Conservation (phyloP, 805 yeast genomes). For the Blastobotrys parvus region DNA sequence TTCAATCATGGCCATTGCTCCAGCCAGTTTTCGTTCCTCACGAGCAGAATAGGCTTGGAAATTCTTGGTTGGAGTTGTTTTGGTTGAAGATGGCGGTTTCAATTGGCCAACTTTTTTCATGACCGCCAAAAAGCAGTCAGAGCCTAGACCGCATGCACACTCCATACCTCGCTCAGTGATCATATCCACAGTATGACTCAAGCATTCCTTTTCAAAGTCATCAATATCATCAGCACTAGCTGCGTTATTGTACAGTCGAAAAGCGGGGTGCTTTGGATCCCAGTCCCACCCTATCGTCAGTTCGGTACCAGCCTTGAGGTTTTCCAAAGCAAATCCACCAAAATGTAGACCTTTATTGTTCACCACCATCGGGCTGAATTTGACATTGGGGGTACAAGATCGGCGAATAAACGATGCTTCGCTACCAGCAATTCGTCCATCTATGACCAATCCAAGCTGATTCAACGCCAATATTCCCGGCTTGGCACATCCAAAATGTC, state of each 20-base stretch:
- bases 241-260: conserved; percentile 29
- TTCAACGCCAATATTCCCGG: conserved; percentile 48
- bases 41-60: conserved; percentile 18
- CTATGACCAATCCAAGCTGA: conserved; percentile 58
- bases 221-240: conserved; percentile 32
- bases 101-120: conserved; percentile 18
- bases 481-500: conserved; percentile 59
- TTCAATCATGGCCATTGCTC: conserved; percentile 18
- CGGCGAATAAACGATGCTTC: conserved; percentile 65
- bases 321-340: conserved; percentile 46
- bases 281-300: conserved; percentile 81
- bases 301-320: conserved; percentile 60
- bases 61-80: conserved; percentile 1
- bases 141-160: conserved; percentile 21
- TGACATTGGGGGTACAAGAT: conserved; percentile 71
- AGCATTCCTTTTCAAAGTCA: conserved; percentile 15
- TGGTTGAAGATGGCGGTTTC: not conserved
- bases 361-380: conserved; percentile 39
- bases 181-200: conserved; percentile 11
- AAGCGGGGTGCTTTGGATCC: conserved; percentile 73
- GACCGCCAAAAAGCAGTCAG: conserved; percentile 19
- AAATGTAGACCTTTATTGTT: conserved; percentile 38
- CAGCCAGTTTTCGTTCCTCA: conserved; percentile 23
- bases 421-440: conserved; percentile 75
- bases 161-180: conserved; percentile 22